Evolutionary conservation across 202 grass and related monocot genomes (phyloP), one percentile per base, ranked within the genome.

Genomic region (Setaria viridis): DNA sequence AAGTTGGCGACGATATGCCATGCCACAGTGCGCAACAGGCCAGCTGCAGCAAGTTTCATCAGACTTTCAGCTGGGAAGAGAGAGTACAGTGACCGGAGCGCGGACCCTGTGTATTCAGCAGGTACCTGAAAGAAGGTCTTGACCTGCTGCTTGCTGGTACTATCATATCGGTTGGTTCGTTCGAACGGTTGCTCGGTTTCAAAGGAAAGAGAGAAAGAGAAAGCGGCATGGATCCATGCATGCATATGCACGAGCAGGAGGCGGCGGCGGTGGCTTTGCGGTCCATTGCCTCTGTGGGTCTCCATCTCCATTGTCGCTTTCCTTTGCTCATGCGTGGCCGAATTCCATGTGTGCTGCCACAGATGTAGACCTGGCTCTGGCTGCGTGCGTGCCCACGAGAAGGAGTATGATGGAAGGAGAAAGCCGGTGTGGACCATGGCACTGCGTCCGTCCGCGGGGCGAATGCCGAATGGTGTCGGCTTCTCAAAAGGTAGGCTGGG

Each of bases 111-210:
- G 43, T 48, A 25, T 3, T 7, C 1, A 57, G 54, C 19, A 6
- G 69, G n/a, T 15, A 47, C 68, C 41, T 12, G 67, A 25, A 46
- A 70, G 8, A 5, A 3, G 8, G 14, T 20, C 10, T 47, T 6
- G 43, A 29, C 34, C 34, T 35, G 1, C 12, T 71, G 20, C 12
- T 14, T 34, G 62, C 11, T 30, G 11, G 62, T 34, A 48, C 68
- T 45, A 29, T 25, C 68, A 30, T 48, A 2, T 0, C 35, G 69
- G 55, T 13, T 64, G 43, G 81, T 75, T 74, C 43, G 48, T 17
- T 25, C 3, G 32, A n/a, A 19, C 29, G 50, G 50, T 84, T 29
- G 80, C 62, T 46, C 72, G 13, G 19, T 86, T 63, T 17, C 76
- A 4, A 80, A 80, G 74, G 64, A 69, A 78, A 49, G 64, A 9